A percentile compares a stretch with the other conserved stretches of the same genome.
phyloP scores from a whole-genome alignment of 345 rosid species.

The Conringia planisiliqua region DNA sequence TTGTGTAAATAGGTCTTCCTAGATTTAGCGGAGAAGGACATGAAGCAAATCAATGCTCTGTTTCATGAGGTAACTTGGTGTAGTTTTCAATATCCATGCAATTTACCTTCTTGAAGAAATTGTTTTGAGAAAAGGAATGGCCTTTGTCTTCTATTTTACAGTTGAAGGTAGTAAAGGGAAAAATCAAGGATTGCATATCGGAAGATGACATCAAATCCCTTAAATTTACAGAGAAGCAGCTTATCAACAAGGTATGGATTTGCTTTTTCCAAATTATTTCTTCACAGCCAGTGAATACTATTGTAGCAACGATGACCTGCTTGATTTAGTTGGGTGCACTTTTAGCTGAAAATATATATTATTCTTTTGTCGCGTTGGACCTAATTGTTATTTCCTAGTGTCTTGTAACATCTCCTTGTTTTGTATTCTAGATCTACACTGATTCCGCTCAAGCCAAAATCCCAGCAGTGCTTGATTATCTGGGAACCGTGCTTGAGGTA shows the following conservation, averaged over 20 bases:
- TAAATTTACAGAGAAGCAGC: constrained; percentile 69
- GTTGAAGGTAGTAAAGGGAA: constrained; percentile 68
- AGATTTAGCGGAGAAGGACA: constrained; percentile 70
- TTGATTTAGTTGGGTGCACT: not conserved
- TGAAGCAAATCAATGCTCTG: constrained; percentile 74
- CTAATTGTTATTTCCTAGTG: not conserved
- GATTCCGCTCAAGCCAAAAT: constrained; percentile 93
- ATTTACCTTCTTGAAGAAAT: not conserved
- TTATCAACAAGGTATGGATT: constrained; percentile 71
- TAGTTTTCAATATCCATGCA: constrained; percentile 15
- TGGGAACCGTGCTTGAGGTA: constrained; percentile 87
- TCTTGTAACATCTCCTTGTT: constrained; percentile 9
- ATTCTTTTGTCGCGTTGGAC: not conserved
- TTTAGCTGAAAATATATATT: constrained; percentile 1
- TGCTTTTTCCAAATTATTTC: not conserved
- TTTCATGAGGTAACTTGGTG: constrained; percentile 69
- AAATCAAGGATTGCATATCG: constrained; percentile 63
- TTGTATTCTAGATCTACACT: constrained; percentile 66
- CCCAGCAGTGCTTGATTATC: constrained; percentile 81
- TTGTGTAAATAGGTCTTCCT: constrained; percentile 66
- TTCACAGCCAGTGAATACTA: not conserved
- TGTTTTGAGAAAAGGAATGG: constrained; percentile 13
- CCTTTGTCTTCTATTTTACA: constrained; percentile 34
- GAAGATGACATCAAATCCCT: constrained; percentile 71
- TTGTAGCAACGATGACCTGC: not conserved